Evolutionary conservation across 257 asterid species (phyloP).

Genomic region (Solanum okadae): DNA sequence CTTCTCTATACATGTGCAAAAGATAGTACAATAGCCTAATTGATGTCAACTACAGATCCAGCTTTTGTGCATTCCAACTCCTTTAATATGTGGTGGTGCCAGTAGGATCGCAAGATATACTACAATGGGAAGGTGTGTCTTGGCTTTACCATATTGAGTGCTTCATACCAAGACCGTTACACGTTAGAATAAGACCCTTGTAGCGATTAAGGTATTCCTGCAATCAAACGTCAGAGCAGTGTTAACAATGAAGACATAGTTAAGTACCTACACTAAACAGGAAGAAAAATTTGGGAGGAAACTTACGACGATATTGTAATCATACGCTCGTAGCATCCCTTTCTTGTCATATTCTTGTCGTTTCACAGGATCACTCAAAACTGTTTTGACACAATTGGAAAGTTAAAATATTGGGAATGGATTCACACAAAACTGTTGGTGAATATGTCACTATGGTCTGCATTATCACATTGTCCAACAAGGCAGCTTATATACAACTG

Average conservation of each 20-base stretch:
- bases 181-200: slow-evolving; percentile 88
- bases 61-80: slow-evolving; percentile 7
- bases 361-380: slow-evolving; percentile 76
- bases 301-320: slow-evolving; percentile 56
- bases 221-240: not conserved
- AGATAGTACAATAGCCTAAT: not conserved
- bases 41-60: slow-evolving; percentile 13
- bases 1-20: not conserved
- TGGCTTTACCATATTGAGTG: slow-evolving; percentile 54
- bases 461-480: not conserved
- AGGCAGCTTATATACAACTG: not conserved
- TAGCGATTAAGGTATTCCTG: slow-evolving; percentile 90
- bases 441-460: not conserved
- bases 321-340: slow-evolving; percentile 55
- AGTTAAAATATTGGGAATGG: not conserved
- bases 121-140: not conserved
- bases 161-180: slow-evolving; percentile 94
- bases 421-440: not conserved
- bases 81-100: slow-evolving; percentile 13
- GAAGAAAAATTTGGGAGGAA: not conserved
- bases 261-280: not conserved
- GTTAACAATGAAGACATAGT: not conserved
- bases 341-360: slow-evolving; percentile 81
- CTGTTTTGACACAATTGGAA: slow-evolving; percentile 32
- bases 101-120: slow-evolving; percentile 6